Evolutionary conservation across 495 filamentous ascomycete genomes (phyloP).

Genomic region (Xylaria telfairii): DNA sequence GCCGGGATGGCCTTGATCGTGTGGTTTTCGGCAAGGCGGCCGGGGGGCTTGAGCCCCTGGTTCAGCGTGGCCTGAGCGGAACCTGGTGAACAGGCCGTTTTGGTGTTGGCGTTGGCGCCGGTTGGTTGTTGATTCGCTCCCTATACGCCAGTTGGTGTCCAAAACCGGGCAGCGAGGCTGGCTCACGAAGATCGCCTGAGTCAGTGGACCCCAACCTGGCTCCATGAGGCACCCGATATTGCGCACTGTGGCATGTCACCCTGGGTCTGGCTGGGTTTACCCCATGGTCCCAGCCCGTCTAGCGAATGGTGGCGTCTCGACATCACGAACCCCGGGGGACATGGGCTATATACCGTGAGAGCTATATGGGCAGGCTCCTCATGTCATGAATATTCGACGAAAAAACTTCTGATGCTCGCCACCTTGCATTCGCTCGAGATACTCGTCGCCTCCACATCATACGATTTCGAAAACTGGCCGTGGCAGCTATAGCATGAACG

Average conservation of each 20-base stretch:
- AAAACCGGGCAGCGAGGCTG: background rate
- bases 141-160: background rate
- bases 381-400: background rate
- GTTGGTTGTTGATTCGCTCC: constrained; percentile 10
- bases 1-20: background rate
- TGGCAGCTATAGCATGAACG: background rate
- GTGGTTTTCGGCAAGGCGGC: background rate
- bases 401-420: background rate
- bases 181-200: background rate
- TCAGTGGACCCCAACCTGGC: background rate
- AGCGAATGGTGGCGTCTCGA: constrained; percentile 13
- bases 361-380: background rate
- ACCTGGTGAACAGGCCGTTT: constrained; percentile 6
- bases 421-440: background rate
- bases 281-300: constrained; percentile 5
- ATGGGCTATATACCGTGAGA: background rate
- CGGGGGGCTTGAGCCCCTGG: background rate
- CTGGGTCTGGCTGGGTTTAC: background rate
- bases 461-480: background rate
- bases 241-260: background rate
- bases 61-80: background rate
- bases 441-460: background rate
- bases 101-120: constrained; percentile 4
- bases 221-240: background rate
- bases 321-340: background rate